Base-by-base conservation (phyloP, 306 rosid genomes). In the Mucuna pruriens region DNA sequence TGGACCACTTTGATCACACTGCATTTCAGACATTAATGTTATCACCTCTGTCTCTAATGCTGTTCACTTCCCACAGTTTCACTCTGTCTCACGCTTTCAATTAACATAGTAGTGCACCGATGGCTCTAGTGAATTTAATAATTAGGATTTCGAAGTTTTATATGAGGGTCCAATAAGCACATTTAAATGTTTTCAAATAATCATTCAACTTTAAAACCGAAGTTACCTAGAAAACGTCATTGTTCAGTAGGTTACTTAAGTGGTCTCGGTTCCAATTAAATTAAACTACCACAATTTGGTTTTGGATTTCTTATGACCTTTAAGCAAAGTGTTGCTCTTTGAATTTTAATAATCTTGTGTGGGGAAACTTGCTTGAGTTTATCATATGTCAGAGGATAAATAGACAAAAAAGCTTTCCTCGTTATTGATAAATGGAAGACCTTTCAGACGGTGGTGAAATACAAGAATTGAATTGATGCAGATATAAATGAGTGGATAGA, bases 1-100 rank as follows among this genome's bases (percentile, higher is more conserved):
- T 87, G 83, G 80, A 84, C 83, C 89, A 79, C 92, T 82, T 88
- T 67, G 91, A 73, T 78, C 84, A 80, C 20, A 23, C 80, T 17
- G 89, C 78, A 74, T 84, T 82, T 75, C 84, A 74, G 69, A 71
- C 67, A 80, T 80, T 66, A 83, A 83, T 79, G 75, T 82, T 75
- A 71, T 33, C 81, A 67, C 78, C 65, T 31, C 19, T 85, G 68
- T 72, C 86, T 81, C 74, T 71, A 45, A 54, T 80, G 83, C 57
- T 71, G 51, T 74, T 11, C 45, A 75, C 31, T 82, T 84, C 86
- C 82, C 90, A 42, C 84, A 44, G 74, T 82, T 83, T 86, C 52
- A 80, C 80, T 77, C 62, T 79, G 65, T 84, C 77, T 62, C 25
- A 51, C 22, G 23, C 25, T 51, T 68, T 58, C 26, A 45, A 58